phyloP scores from a whole-genome alignment of 2,329 filamentous ascomycete genomes.

The Diplodia seriata region DNA sequence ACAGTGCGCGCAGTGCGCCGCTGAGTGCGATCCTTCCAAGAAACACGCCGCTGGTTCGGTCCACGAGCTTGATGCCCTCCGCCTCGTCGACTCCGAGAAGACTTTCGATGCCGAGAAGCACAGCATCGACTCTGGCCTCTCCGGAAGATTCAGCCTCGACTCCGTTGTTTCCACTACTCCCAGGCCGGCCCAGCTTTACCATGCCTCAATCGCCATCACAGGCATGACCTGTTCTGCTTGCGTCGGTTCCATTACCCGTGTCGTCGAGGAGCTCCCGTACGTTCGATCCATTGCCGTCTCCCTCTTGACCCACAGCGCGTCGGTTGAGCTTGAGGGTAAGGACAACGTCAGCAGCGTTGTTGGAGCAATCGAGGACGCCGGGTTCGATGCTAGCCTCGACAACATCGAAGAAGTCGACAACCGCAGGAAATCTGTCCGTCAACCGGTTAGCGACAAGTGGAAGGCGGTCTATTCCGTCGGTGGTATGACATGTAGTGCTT shows the following conservation, averaged over 20 bases:
- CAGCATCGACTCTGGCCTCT: constrained; percentile 24
- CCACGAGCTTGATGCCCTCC: constrained; percentile 7
- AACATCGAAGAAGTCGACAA: constrained; percentile 32
- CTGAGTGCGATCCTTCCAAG: constrained; percentile 37
- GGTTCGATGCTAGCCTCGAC: constrained; percentile 38
- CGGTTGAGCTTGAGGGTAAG: constrained; percentile 36
- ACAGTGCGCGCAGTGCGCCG: constrained; percentile 46
- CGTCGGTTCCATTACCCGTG: constrained; percentile 35
- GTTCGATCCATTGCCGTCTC: constrained; percentile 36
- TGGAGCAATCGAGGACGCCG: constrained; percentile 37
- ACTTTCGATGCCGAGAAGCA: constrained; percentile 15
- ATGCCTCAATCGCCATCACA: constrained; percentile 33
- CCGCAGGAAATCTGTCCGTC: constrained; percentile 23
- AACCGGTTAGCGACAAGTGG: constrained; percentile 41
- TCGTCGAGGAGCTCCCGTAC: constrained; percentile 36
- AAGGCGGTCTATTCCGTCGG: constrained; percentile 58
- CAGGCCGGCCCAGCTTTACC: constrained; percentile 4
- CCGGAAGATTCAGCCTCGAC: constrained; percentile 30
- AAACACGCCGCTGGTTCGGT: constrained; percentile 22
- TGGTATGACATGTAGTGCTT: constrained; percentile 66
- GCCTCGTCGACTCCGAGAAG: constrained; percentile 20
- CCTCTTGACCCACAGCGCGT: constrained; percentile 38
- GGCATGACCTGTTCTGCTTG: constrained; percentile 37
- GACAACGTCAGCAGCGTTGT: constrained; percentile 34
- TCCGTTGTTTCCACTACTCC: constrained; percentile 26